These are phyloP conservation scores for Pyrenopolyporus hunteri DNA, from an alignment of 495 filamentous ascomycete genomes.

Conservation along the genomic window DNA sequence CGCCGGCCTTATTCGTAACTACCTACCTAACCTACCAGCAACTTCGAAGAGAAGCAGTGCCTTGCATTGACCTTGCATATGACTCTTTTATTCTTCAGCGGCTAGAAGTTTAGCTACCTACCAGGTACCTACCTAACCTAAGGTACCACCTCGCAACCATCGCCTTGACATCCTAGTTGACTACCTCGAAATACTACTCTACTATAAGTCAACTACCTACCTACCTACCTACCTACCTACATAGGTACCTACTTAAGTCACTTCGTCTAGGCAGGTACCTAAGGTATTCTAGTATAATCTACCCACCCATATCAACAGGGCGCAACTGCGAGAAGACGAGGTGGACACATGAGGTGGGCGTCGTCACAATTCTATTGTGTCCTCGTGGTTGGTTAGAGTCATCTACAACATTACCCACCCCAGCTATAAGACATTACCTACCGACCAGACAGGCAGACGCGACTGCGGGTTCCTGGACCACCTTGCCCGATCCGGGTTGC, in stretches of 20 bases:
- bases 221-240: background rate
- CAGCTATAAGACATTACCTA: slow-evolving; percentile 26
- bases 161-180: no score
- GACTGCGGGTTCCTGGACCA: slow-evolving; percentile 32
- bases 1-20: slow-evolving; percentile 9
- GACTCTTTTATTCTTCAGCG: slow-evolving; percentile 27
- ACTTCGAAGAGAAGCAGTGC: slow-evolving; percentile 23
- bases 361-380: slow-evolving; percentile 20
- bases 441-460: slow-evolving; percentile 14
- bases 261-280: no score
- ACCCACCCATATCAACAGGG: slow-evolving; percentile 24
- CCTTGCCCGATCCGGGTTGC: slow-evolving; percentile 32
- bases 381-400: slow-evolving; percentile 34
- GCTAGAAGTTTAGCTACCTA: slow-evolving; percentile 9
- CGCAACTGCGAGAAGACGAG: slow-evolving; percentile 12
- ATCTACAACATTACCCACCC: slow-evolving; percentile 21
- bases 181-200: no score
- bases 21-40: background rate
- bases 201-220: slow-evolving; percentile 22
- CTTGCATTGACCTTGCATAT: slow-evolving; percentile 33
- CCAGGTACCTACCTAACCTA: slow-evolving; percentile 11
- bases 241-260: slow-evolving; percentile 9
- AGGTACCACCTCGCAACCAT: slow-evolving; percentile 11
- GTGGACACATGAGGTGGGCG: slow-evolving; percentile 5
- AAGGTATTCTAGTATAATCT: no score